phyloP scores from a whole-genome alignment of 371 early-diverging fungal genomes.

The Mortierella sp. region DNA sequence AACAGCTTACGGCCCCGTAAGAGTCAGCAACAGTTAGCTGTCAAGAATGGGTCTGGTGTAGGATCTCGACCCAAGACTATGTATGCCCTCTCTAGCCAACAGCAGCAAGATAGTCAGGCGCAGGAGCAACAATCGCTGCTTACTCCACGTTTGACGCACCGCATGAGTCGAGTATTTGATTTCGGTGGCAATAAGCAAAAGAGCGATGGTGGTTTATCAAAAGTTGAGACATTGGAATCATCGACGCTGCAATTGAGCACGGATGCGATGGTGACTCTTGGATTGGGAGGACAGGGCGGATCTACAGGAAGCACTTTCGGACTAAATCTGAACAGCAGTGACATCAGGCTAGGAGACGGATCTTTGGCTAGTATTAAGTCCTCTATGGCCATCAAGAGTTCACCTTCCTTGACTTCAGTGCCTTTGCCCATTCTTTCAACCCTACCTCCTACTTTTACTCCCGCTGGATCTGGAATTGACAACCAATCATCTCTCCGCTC shows the following conservation, averaged over 20 bases:
- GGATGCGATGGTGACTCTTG: constrained; percentile 46
- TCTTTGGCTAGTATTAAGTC: constrained; percentile 24
- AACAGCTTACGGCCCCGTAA: constrained; percentile 48
- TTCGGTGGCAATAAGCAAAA: constrained; percentile 24
- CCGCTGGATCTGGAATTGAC: constrained; percentile 6
- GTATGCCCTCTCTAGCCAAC: constrained; percentile 13
- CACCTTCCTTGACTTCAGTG: constrained; percentile 36
- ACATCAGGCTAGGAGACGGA: constrained; percentile 35
- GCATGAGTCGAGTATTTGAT: constrained; percentile 48
- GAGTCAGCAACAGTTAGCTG: constrained; percentile 32
- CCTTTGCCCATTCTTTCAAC: constrained; percentile 13
- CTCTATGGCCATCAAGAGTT: constrained; percentile 56
- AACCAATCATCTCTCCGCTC: background rate
- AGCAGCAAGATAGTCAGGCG: constrained; percentile 3
- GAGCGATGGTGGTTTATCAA: background rate
- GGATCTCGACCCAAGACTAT: constrained; percentile 41
- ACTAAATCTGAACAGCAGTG: constrained; percentile 10
- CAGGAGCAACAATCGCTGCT: constrained; percentile 15
- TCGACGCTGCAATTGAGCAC: constrained; percentile 36
- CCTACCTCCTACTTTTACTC: constrained; percentile 2
- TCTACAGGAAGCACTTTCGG: constrained; percentile 29
- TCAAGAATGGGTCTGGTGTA: background rate
- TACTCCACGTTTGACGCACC: constrained; percentile 19
- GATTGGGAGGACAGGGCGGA: constrained; percentile 41
- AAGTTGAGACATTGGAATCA: constrained; percentile 37